A percentile compares a stretch with the other conserved stretches of the same genome.
phyloP scores from a whole-genome alignment of 2,329 filamentous ascomycete species.

The Balansia obtecta region DNA sequence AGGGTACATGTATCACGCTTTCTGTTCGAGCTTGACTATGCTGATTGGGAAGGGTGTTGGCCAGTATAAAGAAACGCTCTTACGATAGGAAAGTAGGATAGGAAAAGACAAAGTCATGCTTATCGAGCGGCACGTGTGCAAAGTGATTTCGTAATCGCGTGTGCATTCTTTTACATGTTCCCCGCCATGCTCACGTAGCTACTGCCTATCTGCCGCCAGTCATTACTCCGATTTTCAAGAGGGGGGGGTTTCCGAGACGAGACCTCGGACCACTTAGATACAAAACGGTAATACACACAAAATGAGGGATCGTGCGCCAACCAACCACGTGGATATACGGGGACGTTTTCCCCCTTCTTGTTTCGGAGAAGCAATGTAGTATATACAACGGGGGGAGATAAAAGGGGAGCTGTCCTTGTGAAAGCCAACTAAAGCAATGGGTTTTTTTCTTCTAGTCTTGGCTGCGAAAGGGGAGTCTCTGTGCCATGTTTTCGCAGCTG shows the following conservation, averaged over 20 bases:
- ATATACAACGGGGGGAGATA: background rate
- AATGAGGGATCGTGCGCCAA: background rate
- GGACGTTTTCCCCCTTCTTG: background rate
- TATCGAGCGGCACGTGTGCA: too few relatives aligned
- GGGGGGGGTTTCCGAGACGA: background rate
- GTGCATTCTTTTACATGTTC: too few relatives aligned
- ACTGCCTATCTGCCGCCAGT: too few relatives aligned
- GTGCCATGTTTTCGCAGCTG: too few relatives aligned
- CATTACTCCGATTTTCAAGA: too few relatives aligned
- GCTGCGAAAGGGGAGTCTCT: too few relatives aligned
- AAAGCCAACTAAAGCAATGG: background rate
- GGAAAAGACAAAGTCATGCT: background rate
- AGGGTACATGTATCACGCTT: too few relatives aligned
- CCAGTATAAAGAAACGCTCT: background rate
- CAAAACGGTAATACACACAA: background rate
- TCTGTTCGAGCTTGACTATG: too few relatives aligned
- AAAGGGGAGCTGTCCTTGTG: background rate
- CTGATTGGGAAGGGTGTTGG: background rate
- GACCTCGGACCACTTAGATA: background rate
- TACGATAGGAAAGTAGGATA: slow-evolving; percentile 1
- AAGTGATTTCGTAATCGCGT: too few relatives aligned
- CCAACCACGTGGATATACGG: background rate
- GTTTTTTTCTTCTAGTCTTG: too few relatives aligned
- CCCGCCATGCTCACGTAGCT: too few relatives aligned
- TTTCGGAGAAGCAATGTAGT: background rate